Conservation (phyloP, 768 basidiomycete genomes). For the Xerocomus spinulosus region DNA sequence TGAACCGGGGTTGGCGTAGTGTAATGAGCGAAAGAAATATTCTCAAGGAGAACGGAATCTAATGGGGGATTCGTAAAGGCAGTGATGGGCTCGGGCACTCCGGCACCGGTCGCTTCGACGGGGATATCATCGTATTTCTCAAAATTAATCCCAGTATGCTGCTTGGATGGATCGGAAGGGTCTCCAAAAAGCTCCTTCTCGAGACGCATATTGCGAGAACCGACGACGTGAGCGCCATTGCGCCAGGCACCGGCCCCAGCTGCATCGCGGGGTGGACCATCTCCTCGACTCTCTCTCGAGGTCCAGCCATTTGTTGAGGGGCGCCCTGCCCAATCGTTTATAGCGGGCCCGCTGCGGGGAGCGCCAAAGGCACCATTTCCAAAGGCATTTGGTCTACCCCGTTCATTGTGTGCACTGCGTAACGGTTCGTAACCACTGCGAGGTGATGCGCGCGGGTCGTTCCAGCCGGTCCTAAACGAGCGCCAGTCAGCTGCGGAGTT, state of each 20-base stretch:
- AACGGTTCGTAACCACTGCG: conserved; percentile 42
- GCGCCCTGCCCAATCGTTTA: conserved; percentile 41
- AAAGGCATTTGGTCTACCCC: conserved; percentile 38
- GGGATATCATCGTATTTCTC: conserved; percentile 99
- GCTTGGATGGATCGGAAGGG: conserved; percentile 74
- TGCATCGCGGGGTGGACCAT: conserved; percentile 44
- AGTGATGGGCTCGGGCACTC: conserved; percentile 91
- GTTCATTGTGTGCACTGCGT: conserved; percentile 39
- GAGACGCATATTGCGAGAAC: conserved; percentile 75
- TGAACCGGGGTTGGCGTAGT: conserved; percentile 96
- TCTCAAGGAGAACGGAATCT: conserved; percentile 91
- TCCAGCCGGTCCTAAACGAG: conserved; percentile 59
- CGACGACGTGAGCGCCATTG: conserved; percentile 84
- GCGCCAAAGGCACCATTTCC: conserved; percentile 34
- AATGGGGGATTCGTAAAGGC: conserved; percentile 86
- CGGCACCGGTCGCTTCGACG: conserved; percentile 95
- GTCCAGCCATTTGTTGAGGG: conserved; percentile 38
- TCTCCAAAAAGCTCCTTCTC: conserved; percentile 98
- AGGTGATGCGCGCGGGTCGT: conserved; percentile 69
- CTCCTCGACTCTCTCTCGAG: conserved; percentile 28
- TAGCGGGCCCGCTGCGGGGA: conserved; percentile 29
- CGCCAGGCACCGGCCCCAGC: conserved; percentile 70
- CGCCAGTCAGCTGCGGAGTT: conserved; percentile 16
- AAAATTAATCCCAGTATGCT: conserved; percentile 98
- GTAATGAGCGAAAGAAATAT: conserved; percentile 91